These are phyloP conservation scores for Macadamia tetraphylla DNA, from an alignment of 164 flowering plant species.

Conservation along the genomic window DNA sequence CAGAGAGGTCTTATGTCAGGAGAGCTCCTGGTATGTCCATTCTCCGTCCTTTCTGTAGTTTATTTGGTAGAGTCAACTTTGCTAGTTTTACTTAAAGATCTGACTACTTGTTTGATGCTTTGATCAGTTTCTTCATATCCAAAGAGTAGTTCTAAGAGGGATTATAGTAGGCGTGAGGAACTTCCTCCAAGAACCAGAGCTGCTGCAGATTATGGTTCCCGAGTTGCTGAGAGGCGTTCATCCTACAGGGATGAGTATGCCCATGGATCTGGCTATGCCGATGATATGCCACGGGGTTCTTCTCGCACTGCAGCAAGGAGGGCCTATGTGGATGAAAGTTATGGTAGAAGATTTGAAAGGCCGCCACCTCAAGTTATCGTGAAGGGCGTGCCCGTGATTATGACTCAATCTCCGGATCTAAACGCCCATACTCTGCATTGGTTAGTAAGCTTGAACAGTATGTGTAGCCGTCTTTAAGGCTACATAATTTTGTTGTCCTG, in stretches of 20 bases:
- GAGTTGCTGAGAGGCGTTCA: slow-evolving; percentile 59
- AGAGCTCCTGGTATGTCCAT: slow-evolving; percentile 58
- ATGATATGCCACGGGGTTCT: slow-evolving; percentile 43
- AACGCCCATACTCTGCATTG: slow-evolving; percentile 76
- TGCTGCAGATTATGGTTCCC: slow-evolving; percentile 57
- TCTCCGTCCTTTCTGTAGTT: neutral
- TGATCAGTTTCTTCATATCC: slow-evolving; percentile 68
- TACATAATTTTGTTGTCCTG: neutral
- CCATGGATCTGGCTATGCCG: slow-evolving; percentile 63
- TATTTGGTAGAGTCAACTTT: too few species aligned
- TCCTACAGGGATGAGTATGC: slow-evolving; percentile 73
- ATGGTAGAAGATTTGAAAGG: slow-evolving; percentile 75
- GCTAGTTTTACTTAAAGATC: neutral
- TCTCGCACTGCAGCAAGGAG: slow-evolving; percentile 61
- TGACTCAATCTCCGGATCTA: slow-evolving; percentile 79
- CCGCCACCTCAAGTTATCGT: slow-evolving; percentile 69
- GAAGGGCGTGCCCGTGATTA: slow-evolving; percentile 77
- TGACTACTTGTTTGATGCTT: neutral
- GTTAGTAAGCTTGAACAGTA: slow-evolving; percentile 32
- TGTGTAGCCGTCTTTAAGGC: neutral
- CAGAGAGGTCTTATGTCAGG: slow-evolving; percentile 69
- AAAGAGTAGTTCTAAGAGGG: slow-evolving; percentile 74
- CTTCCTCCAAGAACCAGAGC: slow-evolving; percentile 72
- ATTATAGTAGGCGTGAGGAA: slow-evolving; percentile 65
- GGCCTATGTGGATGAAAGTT: slow-evolving; percentile 73